A percentile compares a stretch with the other conserved stretches of the same genome.
phyloP scores from a whole-genome alignment of 306 rosid species.

The Gastrolobium bilobum region DNA sequence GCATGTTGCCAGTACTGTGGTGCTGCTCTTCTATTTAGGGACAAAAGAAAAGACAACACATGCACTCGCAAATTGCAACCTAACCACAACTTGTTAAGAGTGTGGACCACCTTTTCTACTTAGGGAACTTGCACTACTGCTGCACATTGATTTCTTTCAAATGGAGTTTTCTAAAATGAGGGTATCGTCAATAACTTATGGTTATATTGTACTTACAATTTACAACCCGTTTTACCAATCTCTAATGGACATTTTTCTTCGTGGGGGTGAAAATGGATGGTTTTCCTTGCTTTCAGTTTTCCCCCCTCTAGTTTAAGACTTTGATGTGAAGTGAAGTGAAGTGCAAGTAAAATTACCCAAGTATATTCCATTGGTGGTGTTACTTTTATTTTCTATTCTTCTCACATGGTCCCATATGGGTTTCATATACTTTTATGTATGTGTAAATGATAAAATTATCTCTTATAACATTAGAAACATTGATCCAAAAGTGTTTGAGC shows the following conservation, averaged over 20 bases:
- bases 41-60: conserved; percentile 56
- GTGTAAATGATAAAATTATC: too few species aligned
- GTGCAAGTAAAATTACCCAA: too few species aligned
- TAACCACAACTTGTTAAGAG: conserved; percentile 45
- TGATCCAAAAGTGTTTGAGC: neutral
- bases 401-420: too few species aligned
- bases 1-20: conserved; percentile 44
- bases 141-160: conserved; percentile 34
- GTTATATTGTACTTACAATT: neutral
- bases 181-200: conserved; percentile 14
- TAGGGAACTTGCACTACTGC: conserved; percentile 23
- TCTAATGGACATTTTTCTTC: neutral
- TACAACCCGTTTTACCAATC: neutral
- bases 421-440: too few species aligned
- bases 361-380: too few species aligned
- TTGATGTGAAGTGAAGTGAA: too few species aligned
- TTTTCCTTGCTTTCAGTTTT: neutral
- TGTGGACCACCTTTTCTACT: conserved; percentile 33
- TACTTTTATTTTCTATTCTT: too few species aligned
- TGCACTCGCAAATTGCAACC: conserved; percentile 52
- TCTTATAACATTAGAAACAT: too few species aligned
- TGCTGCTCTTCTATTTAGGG: conserved; percentile 47
- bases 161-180: conserved; percentile 20
- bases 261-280: neutral
- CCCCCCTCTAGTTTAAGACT: too few species aligned